These are phyloP conservation scores for Pleurotus djamor DNA, from an alignment of 768 basidiomycete species.

Conservation along the genomic window DNA sequence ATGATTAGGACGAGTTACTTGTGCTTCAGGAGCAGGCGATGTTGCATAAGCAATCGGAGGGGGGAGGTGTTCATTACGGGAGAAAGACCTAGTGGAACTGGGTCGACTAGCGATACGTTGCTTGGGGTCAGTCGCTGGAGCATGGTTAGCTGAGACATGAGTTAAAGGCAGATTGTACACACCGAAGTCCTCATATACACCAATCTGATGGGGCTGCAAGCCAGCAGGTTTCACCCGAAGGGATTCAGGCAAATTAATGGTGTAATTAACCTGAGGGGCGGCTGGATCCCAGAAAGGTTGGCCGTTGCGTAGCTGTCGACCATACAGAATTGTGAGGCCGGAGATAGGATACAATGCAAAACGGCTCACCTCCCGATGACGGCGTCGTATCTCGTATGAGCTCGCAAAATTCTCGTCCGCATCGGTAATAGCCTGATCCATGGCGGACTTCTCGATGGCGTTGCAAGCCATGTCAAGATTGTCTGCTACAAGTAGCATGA, in stretches of 20 bases:
- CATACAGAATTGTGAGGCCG: not conserved
- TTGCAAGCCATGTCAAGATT: constrained; percentile 93
- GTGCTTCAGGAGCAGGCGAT: constrained; percentile 63
- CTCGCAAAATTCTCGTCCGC: constrained; percentile 86
- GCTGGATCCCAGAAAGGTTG: constrained; percentile 91
- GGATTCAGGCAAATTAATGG: constrained; percentile 78
- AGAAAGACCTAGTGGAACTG: constrained; percentile 68
- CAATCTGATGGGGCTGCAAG: constrained; percentile 75
- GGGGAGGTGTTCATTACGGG: constrained; percentile 20
- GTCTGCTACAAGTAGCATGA: constrained; percentile 80
- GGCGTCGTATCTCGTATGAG: constrained; percentile 81
- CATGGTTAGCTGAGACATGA: constrained; percentile 10
- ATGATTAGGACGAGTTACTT: constrained; percentile 50
- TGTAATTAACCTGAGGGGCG: constrained; percentile 68
- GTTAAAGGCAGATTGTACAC: constrained; percentile 11
- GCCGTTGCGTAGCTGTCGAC: constrained; percentile 52
- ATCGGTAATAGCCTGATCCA: constrained; percentile 92
- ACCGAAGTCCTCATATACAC: constrained; percentile 97
- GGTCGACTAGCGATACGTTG: constrained; percentile 63
- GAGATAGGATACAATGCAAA: not conserved
- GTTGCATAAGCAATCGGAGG: constrained; percentile 46
- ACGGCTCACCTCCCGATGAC: constrained; percentile 75
- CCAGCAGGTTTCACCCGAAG: constrained; percentile 84
- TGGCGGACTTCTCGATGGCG: constrained; percentile 95
- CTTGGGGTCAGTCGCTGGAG: constrained; percentile 52